Base-by-base conservation (phyloP, 139 green algal genomes). In the Nannochloris sp. region DNA sequence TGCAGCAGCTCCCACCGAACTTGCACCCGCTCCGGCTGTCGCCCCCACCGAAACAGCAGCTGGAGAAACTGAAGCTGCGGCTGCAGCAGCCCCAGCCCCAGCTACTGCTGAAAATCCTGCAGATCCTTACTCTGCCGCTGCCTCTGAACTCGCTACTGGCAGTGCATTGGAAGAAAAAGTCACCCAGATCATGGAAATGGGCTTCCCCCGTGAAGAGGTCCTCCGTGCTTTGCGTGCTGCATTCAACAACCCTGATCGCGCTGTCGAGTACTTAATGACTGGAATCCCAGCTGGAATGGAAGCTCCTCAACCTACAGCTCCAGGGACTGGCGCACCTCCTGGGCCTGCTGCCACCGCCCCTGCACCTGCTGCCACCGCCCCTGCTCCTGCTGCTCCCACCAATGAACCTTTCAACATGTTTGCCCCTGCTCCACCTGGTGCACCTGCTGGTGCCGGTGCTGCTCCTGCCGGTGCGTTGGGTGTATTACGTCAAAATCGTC, bases 221-320 rank as follows among this genome's bases (percentile, higher is more conserved):
- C 54, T 85, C 37, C 72, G 77, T 4, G 93, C 93, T 0, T 89
- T 99, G 85, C 82, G 89, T 3, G 93, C 94, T 3, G 94, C 94
- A 9, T 99, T 93, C 85, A 98, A 99, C 85, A 99, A 99, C 84
- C 92, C 94, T 12, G 93, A 99, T 42, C 78, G 94, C 7, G 94
- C 94, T 13, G 94, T 99, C n/a, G 94, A 99, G 82, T 99, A 98
- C 72, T 79, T 98, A 9, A 97, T 95, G 82, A 95, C 74, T 10
- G 89, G 89, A 62, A 96, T 97, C 59, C 88, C 88, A n/a, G 85
- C 77, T 35, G 60, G 29, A 3, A 25, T 57, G 19, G 23, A 44
- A 27, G 45, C 24, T 9, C 29, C 46, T 39, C 55, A 47, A n/a
- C 54, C 61, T 29, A 57, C 44, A 64, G 42, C 61, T 47, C 14